phyloP scores from a whole-genome alignment of 192 early-diverging fungal genomes.

The Rhizophagus clarus region DNA sequence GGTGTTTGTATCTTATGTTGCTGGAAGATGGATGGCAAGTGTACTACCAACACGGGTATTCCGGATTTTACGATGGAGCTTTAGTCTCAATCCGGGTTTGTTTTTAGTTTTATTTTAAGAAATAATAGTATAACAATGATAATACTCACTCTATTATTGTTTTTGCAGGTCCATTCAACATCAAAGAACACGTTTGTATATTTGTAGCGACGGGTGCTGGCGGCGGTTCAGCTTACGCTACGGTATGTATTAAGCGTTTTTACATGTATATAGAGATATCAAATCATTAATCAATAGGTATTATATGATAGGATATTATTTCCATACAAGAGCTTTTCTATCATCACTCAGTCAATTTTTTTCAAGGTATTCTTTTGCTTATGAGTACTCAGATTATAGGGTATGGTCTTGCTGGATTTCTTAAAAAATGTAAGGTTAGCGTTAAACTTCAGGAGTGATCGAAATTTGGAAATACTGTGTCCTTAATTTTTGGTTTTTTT shows the following conservation, averaged over 20 bases:
- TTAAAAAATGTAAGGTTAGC: slow-evolving; percentile 44
- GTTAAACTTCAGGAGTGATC: neutral
- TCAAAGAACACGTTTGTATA: slow-evolving; percentile 72
- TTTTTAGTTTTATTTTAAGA: neutral
- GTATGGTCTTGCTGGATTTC: slow-evolving; percentile 64
- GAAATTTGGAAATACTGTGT: neutral
- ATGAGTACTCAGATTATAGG: slow-evolving; percentile 64
- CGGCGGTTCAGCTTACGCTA: slow-evolving; percentile 55
- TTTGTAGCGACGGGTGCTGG: slow-evolving; percentile 54
- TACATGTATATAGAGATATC: neutral
- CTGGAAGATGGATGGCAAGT: slow-evolving; percentile 38
- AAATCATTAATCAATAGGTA: neutral
- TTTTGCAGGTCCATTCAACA: slow-evolving; percentile 50
- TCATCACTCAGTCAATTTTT: slow-evolving; percentile 52
- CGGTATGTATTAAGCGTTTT: slow-evolving; percentile 33
- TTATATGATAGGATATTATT: slow-evolving; percentile 45
- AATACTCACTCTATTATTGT: neutral
- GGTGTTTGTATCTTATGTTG: slow-evolving; percentile 36
- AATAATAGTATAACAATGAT: neutral
- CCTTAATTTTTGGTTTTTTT: neutral
- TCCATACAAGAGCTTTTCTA: slow-evolving; percentile 62
- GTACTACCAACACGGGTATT: slow-evolving; percentile 1
- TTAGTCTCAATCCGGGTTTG: slow-evolving; percentile 25
- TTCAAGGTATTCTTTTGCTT: slow-evolving; percentile 56
- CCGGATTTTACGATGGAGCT: neutral